Base-by-base conservation (phyloP, 1,284 basidiomycete genomes). In the Microbotryum scabiosae region DNA sequence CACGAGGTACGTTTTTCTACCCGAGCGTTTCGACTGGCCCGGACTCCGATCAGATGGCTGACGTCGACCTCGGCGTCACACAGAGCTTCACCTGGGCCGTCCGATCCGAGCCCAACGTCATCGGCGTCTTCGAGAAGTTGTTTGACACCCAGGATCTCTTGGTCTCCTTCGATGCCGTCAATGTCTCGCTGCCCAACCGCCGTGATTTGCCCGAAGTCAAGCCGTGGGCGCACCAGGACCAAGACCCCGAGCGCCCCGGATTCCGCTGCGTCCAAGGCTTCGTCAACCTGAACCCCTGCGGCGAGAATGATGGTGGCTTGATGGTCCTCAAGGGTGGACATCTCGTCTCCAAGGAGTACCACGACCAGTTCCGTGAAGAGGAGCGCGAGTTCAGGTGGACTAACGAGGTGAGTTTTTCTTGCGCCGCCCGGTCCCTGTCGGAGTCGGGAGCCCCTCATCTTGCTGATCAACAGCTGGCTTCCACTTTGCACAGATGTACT, bases 111-210 rank as follows among this genome's bases (percentile, higher is more conserved):
- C 70, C 70, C 2, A 72, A 61, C 1, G 64, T 77, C 18, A 69
- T 76, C 44, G 70, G 74, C 30, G 65, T 67, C 6, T 77, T 76
- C 57, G 65, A 69, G 53, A 71, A 75, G 52, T 70, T 78, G 50
- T 76, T 75, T 73, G 74, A 73, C 18, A 77, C 76, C 2, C 70
- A 76, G 26, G 72, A 78, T 60, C 70, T 78, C 10, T 64, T 76
- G 23, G 73, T 54, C 10, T 54, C 49, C 5, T 63, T 64, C 26
- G 64, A 66, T 21, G 68, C 66, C 3, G 62, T 63, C 59, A 77
- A 77, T 68, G 69, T 76, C 41, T 75, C 76, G 14, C 60, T 76
- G 9, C 75, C 76, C 0, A 68, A 70, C 45, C 65, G 69, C 20
- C 60, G 63, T 6, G 64, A 69, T 10, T 72, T 71, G 47, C 58